Evolutionary conservation across 2,329 filamentous ascomycete genomes (phyloP), one percentile per base, ranked within the genome.

Genomic region (Fonsecaea monophora): DNA sequence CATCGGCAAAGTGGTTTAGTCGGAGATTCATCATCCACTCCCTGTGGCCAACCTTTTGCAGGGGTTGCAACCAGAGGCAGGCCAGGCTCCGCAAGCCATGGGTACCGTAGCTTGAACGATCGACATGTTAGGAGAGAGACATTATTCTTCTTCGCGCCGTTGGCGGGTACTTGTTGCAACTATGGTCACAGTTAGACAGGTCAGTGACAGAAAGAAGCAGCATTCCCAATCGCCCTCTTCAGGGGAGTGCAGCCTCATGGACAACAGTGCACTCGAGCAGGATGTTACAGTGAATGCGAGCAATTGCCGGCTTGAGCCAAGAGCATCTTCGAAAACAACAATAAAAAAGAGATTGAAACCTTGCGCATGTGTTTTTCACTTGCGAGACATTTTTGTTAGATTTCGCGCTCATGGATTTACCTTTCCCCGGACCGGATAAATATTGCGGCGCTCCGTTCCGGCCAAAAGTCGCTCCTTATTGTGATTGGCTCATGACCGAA

Each of bases 371-470:
- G 40, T 13, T 50, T 50, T 30, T 50, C 4, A 4, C 9, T 50
- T 30, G 45, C 45, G 45, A 30, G 45, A 50, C 45, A 50, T 55
- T 55, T 55, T 35, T 32, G 32, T 25, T 25, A n/a, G 13, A 54
- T n/a, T 37, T 55, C 30, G 53, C 30, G 18, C 4, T n/a, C 2
- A 13, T 37, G 53, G 34, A 55, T 37, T 18, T 32, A 60, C 37
- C 50, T 60, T 60, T 60, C 40, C 3, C 57, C 42, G 57, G 9
- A n/a, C 4, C 25, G 59, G 59, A 61, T 61, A 40, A 61, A 38
- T 9, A 13, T 61, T 61, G 59, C 50, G 38, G 59, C 45, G 48
- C 9, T 53, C 48, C 59, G 18, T 35, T 38, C 32, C 59, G 48
- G 45, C 32, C 35, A 53, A 32, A 61, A 53, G n/a, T 40, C 59